Conservation (phyloP, 148 eudicot species). For the Rhododendron kiyosumense region DNA sequence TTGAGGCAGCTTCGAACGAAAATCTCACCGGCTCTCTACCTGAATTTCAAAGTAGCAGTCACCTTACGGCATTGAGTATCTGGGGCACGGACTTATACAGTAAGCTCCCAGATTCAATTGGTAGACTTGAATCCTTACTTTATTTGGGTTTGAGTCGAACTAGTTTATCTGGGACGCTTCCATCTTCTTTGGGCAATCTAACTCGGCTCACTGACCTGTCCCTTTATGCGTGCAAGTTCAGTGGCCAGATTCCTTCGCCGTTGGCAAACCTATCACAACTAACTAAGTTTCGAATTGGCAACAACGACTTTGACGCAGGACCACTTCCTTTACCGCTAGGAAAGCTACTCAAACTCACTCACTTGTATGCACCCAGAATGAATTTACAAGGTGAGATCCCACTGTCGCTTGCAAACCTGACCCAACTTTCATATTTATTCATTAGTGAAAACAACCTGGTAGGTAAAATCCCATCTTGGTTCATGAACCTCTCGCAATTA, state of each 20-base stretch:
- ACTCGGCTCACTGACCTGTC: not conserved
- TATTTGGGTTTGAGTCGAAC: not conserved
- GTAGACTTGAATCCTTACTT: constrained; percentile 14
- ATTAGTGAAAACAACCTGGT: constrained; percentile 1
- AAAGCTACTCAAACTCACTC: not conserved
- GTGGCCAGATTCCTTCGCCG: not conserved
- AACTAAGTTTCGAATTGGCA: not conserved
- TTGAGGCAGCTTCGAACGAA: not conserved
- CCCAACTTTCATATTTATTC: too few species aligned
- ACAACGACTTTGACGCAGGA: not conserved
- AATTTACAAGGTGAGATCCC: not conserved
- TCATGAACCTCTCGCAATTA: constrained; percentile 12
- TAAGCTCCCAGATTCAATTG: constrained; percentile 17
- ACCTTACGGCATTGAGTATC: not conserved
- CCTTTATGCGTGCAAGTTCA: not conserved
- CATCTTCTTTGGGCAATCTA: constrained; percentile 12
- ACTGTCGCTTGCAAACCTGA: too few species aligned
- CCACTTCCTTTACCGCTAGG: not conserved
- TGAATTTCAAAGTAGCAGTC: constrained; percentile 8
- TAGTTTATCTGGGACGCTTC: constrained; percentile 21
- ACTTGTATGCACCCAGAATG: fast-evolving
- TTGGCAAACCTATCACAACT: not conserved
- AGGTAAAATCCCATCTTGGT: constrained; percentile 14
- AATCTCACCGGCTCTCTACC: not conserved
- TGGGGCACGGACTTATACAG: not conserved